These are phyloP conservation scores for Euphorbia peplus DNA, from an alignment of 345 rosid genomes.

Conservation along the genomic window DNA sequence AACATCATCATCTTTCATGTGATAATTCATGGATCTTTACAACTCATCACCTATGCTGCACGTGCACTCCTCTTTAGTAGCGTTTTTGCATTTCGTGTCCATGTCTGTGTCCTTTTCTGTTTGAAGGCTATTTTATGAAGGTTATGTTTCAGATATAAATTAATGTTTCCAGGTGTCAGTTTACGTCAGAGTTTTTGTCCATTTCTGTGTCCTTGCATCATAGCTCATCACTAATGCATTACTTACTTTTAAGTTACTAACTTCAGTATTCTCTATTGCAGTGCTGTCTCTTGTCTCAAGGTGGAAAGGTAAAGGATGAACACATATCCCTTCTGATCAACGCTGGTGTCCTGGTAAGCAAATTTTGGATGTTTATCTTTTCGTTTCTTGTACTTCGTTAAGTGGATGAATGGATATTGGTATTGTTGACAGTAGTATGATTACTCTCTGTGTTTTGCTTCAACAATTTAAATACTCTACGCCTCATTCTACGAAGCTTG, in stretches of 20 bases:
- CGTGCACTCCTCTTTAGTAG: no score
- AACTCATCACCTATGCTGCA: no score
- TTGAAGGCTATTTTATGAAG: no score
- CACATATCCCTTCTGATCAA: conserved; percentile 73
- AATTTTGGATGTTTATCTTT: conserved; percentile 8
- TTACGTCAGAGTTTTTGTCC: no score
- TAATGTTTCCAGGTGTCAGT: no score
- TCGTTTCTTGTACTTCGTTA: conserved; percentile 9
- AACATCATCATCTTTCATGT: not conserved
- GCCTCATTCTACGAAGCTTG: not conserved
- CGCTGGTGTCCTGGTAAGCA: conserved; percentile 84
- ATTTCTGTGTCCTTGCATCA: no score
- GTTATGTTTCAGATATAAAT: no score
- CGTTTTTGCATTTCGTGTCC: no score
- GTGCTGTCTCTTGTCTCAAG: conserved; percentile 66
- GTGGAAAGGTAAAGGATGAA: conserved; percentile 70
- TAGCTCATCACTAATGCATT: not conserved
- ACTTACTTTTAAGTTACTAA: not conserved
- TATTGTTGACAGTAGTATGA: not conserved
- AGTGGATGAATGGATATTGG: not conserved
- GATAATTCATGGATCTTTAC: not conserved
- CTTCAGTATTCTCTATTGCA: conserved; percentile 24
- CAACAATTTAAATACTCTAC: not conserved
- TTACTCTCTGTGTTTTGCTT: no score
- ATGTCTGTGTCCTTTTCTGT: no score